These are phyloP conservation scores for Pestalotiopsis sp. DNA, from an alignment of 2,329 filamentous ascomycete species.

Conservation along the genomic window DNA sequence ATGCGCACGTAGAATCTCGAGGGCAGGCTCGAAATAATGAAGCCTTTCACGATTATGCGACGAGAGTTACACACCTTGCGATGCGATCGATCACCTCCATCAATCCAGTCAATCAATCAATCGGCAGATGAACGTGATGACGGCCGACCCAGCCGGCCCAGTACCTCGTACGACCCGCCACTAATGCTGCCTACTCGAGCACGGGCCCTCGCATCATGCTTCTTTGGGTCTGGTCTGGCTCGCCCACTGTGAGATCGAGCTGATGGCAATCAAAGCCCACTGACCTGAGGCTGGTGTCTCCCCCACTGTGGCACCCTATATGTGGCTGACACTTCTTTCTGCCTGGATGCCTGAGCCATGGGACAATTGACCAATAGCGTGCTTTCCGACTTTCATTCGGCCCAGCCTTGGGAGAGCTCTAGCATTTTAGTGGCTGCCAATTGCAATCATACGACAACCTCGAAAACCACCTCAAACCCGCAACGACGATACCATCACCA, in stretches of 20 bases:
- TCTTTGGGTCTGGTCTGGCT: not conserved
- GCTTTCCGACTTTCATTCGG: not conserved
- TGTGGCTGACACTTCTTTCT: not conserved
- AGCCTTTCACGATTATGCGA: not conserved
- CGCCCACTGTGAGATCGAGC: not conserved
- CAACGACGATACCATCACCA: not conserved
- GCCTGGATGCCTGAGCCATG: not conserved
- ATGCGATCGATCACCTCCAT: too few relatives aligned
- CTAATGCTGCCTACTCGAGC: not conserved
- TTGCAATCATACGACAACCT: constrained; percentile 6
- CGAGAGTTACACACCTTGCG: not conserved
- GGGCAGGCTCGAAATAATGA: not conserved
- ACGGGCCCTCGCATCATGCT: not conserved
- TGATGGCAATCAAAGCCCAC: too few relatives aligned
- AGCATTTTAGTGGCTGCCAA: constrained; percentile 2
- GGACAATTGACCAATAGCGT: not conserved
- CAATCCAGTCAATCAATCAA: not conserved
- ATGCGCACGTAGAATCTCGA: not conserved
- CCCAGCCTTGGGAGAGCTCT: not conserved
- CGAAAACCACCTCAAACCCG: not conserved
- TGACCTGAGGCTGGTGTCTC: not conserved
- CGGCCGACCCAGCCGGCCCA: not conserved
- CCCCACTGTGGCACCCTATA: not conserved
- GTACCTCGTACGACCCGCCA: not conserved
- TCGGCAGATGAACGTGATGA: not conserved